Base-by-base conservation (phyloP, 805 yeast genomes). In the Myxozyma udenii region DNA sequence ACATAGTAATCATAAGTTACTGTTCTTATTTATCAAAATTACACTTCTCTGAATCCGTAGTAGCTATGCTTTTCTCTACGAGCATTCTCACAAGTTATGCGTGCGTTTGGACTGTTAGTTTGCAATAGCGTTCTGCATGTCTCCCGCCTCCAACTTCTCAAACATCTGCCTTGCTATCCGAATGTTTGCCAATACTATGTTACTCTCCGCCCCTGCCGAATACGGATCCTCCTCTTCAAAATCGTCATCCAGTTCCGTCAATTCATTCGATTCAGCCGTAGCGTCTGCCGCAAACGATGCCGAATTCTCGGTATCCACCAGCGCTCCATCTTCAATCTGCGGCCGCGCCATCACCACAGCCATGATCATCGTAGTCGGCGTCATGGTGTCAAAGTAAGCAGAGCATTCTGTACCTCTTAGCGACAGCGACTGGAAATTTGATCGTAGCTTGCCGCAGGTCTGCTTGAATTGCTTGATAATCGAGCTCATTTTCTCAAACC, bases 401-500 rank as follows among this genome's bases (percentile, higher is more conserved):
- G 71, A 67, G 55, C 71, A 71, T 44, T 64, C 65, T 40, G 55
- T 60, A 14, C 74, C 95, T 53, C 84, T 82, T 30, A 91, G 74
- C 18, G 85, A 80, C 44, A 91, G 70, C 42, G 86, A 83, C 58
- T 79, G 83, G 68, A 91, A 87, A 61, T 87, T 90, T 3, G 96
- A 80, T 64, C 95, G 79, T 63, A 91, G 75, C 67, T 88, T 90
- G 46, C 86, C 81, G 40, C 93, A 88, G 60, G 95, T 85, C 69
- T 91, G 97, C 64, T 93, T 89, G 70, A 87, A 91, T 23, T 95
- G 88, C 65, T 91, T 91, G 75, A 91, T 87, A 53, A 91, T 89
- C 67, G 88, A 90, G 22, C 95, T 85, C 22, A 91, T 89, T 66
- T 90, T 91, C 66, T 91, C 98, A 64, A 90, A 91, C 62, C 98